Conservation (phyloP, 495 filamentous ascomycete genomes). For the Clohesyomyces aquaticus region DNA sequence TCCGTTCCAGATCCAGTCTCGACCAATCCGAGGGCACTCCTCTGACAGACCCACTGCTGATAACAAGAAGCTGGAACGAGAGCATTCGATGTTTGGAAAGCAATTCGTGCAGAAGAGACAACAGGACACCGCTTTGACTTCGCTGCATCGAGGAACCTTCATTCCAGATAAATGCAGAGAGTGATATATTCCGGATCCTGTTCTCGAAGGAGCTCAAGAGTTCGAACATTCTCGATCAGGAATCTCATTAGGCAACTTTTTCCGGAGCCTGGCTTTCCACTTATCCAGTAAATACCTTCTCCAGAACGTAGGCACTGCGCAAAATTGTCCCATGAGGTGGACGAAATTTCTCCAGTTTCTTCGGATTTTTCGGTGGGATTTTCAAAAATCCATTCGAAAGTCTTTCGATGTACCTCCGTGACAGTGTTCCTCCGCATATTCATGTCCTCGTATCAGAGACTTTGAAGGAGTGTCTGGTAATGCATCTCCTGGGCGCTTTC, state of each 20-base stretch:
- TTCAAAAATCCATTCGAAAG: slow-evolving; percentile 3
- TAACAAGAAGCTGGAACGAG: not conserved
- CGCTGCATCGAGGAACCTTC: not conserved
- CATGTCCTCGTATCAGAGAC: not conserved
- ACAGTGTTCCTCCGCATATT: not conserved
- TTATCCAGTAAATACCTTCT: slow-evolving; percentile 5
- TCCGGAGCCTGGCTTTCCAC: slow-evolving; percentile 1
- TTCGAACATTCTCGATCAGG: not conserved
- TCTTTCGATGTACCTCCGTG: not conserved
- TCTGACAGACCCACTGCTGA: not conserved
- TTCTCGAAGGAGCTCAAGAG: not conserved
- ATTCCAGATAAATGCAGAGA: slow-evolving; percentile 3
- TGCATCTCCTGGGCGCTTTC: not conserved
- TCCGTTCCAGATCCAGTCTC: not conserved
- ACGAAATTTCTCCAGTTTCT: not conserved
- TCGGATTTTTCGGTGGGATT: not conserved
- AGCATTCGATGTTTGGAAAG: not conserved
- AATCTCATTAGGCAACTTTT: slow-evolving; percentile 2
- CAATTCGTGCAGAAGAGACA: not conserved
- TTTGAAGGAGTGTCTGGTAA: not conserved
- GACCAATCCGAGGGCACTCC: not conserved
- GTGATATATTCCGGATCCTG: not conserved
- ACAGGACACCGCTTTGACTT: not conserved
- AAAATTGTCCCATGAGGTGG: slow-evolving; percentile 2
- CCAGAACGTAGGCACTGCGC: not conserved